Conservation (phyloP, 257 asterid species). For the Datura wrightii region DNA sequence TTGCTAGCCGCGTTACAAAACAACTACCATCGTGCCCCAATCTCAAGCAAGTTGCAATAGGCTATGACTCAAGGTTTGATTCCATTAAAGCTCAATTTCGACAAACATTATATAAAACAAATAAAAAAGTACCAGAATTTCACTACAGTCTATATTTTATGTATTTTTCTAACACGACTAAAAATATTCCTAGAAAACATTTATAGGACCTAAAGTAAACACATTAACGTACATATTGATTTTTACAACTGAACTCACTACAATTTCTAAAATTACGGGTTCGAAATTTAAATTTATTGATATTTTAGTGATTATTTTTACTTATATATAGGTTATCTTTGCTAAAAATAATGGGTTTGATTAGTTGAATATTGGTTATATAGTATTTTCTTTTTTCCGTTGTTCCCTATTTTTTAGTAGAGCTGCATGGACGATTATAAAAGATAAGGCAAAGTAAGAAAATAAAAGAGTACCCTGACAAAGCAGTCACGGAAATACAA, state of each 20-base stretch:
- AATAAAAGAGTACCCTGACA: neutral
- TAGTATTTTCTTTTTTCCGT: too few species aligned
- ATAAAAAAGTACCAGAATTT: neutral
- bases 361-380: neutral
- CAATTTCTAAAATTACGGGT: neutral
- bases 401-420: too few species aligned
- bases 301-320: too few species aligned
- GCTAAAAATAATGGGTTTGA: neutral
- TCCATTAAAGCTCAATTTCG: neutral
- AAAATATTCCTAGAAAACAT: neutral
- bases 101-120: neutral
- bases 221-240: neutral
- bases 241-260: neutral
- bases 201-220: neutral
- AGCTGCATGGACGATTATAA: neutral
- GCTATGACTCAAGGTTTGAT: neutral
- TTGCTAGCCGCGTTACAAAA: neutral
- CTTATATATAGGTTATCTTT: too few species aligned
- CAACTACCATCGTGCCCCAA: neutral
- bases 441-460: neutral
- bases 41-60: neutral
- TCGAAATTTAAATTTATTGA: too few species aligned
- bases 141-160: neutral
- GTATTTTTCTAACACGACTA: neutral
- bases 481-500: conserved; percentile 35